A percentile compares a stretch with the other conserved stretches of the same genome.
These are phyloP conservation scores for Solanum clarkiae DNA, from an alignment of 257 asterid species.

Conservation along the genomic window DNA sequence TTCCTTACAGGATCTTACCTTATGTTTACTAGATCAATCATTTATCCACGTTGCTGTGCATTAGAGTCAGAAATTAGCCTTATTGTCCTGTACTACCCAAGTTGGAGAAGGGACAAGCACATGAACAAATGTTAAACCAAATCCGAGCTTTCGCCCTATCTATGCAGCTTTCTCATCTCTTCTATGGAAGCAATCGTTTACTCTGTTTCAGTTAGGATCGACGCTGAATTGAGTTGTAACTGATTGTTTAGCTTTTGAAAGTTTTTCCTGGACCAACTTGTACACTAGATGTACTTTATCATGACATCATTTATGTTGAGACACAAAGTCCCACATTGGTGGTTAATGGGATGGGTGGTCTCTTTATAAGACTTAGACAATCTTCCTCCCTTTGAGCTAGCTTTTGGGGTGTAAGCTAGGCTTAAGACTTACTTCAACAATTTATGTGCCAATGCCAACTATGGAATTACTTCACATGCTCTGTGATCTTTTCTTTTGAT, in stretches of 20 bases:
- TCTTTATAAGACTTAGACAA: too few species aligned
- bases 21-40: slow-evolving; percentile 35
- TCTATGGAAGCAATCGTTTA: not conserved
- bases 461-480: not conserved
- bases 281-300: not conserved
- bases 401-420: too few species aligned
- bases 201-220: not conserved
- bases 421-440: too few species aligned
- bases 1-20: slow-evolving; percentile 91
- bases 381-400: too few species aligned
- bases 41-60: not conserved
- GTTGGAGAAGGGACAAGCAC: not conserved
- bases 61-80: not conserved
- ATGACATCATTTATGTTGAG: not conserved
- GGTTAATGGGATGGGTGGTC: too few species aligned
- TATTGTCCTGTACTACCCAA: not conserved
- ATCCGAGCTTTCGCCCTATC: not conserved
- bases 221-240: not conserved
- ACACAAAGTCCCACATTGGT: too few species aligned
- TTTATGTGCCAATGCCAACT: not conserved
- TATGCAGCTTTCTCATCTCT: not conserved
- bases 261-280: not conserved
- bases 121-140: not conserved
- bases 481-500: not conserved
- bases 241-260: not conserved